Percentiles rank a stretch among this genome's conserved stretches.
phyloP scores from a whole-genome alignment of 2,329 filamentous ascomycete species.

The Pseudopyricularia javanii region DNA sequence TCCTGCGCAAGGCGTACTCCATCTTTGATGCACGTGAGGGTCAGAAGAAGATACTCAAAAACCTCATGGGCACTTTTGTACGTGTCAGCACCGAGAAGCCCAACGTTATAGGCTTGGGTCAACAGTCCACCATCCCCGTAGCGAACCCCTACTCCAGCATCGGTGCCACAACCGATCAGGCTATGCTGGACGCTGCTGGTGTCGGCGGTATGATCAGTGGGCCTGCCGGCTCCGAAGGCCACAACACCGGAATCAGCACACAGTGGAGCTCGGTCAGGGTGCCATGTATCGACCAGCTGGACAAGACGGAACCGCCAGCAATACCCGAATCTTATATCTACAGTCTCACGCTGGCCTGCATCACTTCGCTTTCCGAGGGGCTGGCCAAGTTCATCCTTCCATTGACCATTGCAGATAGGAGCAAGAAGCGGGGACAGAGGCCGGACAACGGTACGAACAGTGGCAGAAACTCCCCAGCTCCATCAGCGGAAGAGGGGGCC shows the following conservation, averaged over 20 bases:
- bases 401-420: conserved; percentile 66
- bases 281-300: conserved; percentile 84
- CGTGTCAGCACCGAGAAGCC: conserved; percentile 86
- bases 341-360: conserved; percentile 74
- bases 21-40: conserved; percentile 65
- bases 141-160: conserved; percentile 41
- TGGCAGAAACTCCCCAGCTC: conserved; percentile 29
- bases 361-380: conserved; percentile 82
- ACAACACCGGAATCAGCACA: conserved; percentile 67
- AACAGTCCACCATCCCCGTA: conserved; percentile 74
- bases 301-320: conserved; percentile 73
- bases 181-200: conserved; percentile 78
- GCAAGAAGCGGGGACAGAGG: conserved; percentile 35
- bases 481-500: conserved; percentile 20
- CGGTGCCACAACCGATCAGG: conserved; percentile 59
- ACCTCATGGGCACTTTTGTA: conserved; percentile 81
- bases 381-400: conserved; percentile 89
- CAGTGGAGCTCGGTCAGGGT: conserved; percentile 85
- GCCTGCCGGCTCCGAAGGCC: conserved; percentile 52
- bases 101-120: conserved; percentile 72
- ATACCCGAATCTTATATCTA: conserved; percentile 93
- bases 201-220: conserved; percentile 78
- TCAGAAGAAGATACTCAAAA: conserved; percentile 65
- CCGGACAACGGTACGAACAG: conserved; percentile 27
- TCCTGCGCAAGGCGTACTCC: conserved; percentile 69